These are phyloP conservation scores for Candida verbasci DNA, from an alignment of 805 yeast species.

Conservation along the genomic window DNA sequence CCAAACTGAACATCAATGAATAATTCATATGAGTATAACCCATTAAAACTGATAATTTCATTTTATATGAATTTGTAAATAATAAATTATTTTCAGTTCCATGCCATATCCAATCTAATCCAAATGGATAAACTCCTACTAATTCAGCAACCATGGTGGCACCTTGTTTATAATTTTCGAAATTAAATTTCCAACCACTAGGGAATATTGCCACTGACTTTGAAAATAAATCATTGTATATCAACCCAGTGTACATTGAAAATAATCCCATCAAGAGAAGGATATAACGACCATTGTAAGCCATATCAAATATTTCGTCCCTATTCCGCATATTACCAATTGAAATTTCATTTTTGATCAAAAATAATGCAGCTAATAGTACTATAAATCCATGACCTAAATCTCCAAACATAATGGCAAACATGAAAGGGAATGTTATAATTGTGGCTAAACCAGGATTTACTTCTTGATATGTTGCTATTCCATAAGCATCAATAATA, in stretches of 20 bases:
- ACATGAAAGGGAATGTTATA: conserved; percentile 76
- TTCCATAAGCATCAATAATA: conserved; percentile 74
- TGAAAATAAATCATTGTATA: conserved; percentile 70
- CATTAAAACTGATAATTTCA: conserved; percentile 73
- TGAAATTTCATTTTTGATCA: conserved; percentile 52
- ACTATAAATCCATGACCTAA: conserved; percentile 72
- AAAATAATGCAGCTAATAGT: conserved; percentile 47
- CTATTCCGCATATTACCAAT: conserved; percentile 52
- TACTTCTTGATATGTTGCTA: conserved; percentile 70
- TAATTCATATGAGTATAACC: conserved; percentile 75
- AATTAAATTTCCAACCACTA: conserved; percentile 71
- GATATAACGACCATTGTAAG: conserved; percentile 66
- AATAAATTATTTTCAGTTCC: conserved; percentile 70
- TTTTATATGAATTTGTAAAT: conserved; percentile 70
- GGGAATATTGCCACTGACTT: conserved; percentile 62
- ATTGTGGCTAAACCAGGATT: conserved; percentile 74
- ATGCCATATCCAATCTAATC: conserved; percentile 74
- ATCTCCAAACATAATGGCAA: conserved; percentile 83
- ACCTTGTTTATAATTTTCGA: conserved; percentile 58
- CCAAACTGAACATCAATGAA: conserved; percentile 64
- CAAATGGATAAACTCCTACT: conserved; percentile 54
- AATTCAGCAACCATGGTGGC: conserved; percentile 41
- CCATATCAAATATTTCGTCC: conserved; percentile 78
- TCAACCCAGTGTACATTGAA: conserved; percentile 70
- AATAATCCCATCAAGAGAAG: conserved; percentile 66